These are phyloP conservation scores for Mycena sp. DNA, from an alignment of 1,284 basidiomycete genomes.

Conservation along the genomic window DNA sequence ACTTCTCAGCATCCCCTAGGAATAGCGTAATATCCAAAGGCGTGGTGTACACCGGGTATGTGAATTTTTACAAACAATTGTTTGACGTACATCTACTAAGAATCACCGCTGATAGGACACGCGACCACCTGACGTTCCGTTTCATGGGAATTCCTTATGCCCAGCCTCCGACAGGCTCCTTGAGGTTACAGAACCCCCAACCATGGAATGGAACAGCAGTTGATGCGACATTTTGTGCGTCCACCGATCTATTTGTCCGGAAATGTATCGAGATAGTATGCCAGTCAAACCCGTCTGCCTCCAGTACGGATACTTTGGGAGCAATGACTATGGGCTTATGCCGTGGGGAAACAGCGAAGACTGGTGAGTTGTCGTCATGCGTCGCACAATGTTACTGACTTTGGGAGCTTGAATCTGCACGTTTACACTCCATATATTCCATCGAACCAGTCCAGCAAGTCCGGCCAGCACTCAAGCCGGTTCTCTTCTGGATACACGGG, in stretches of 20 bases:
- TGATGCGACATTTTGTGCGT: constrained; percentile 31
- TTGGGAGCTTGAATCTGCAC: constrained; percentile 48
- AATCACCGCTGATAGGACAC: too few species aligned
- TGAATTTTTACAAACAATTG: not conserved
- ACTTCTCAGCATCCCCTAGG: constrained; percentile 29
- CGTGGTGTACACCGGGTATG: constrained; percentile 25
- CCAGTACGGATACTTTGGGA: constrained; percentile 21
- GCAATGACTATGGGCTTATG: constrained; percentile 21
- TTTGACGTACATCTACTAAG: too few species aligned
- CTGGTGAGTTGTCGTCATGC: constrained; percentile 2
- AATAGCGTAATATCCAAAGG: constrained; percentile 26
- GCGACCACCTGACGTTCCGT: constrained; percentile 34
- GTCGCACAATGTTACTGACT: constrained; percentile 3
- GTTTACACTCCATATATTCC: constrained; percentile 50
- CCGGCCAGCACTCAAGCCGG: constrained; percentile 44
- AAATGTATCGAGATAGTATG: not conserved
- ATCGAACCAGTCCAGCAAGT: constrained; percentile 36
- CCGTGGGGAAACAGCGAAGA: constrained; percentile 28
- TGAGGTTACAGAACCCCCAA: constrained; percentile 32
- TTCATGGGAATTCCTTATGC: constrained; percentile 36
- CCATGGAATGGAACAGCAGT: constrained; percentile 25
- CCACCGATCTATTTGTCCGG: too few species aligned
- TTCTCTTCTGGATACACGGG: constrained; percentile 57
- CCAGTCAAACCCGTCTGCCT: constrained; percentile 24
- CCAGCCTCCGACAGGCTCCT: constrained; percentile 27